A percentile compares a stretch with the other conserved stretches of the same genome.
phyloP scores from a whole-genome alignment of 106 monocot species.

The Gastrodia elata region DNA sequence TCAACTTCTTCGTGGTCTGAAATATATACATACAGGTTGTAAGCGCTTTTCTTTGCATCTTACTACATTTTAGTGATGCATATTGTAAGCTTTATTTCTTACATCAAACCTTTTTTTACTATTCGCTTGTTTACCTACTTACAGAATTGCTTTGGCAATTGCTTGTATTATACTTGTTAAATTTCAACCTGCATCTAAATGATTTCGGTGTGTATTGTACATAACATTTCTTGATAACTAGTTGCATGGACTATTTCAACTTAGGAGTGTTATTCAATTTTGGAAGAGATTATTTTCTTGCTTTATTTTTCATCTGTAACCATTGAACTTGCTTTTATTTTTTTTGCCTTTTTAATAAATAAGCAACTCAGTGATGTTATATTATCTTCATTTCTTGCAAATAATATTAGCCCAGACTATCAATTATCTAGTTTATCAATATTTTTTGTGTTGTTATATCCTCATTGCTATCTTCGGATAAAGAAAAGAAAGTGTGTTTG shows the following conservation, averaged over 20 bases:
- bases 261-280: too few species aligned
- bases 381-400: neutral
- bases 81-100: neutral
- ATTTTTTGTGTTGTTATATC: neutral
- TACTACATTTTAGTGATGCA: neutral
- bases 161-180: too few species aligned
- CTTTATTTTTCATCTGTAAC: neutral
- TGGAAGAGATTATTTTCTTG: too few species aligned
- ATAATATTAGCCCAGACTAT: neutral
- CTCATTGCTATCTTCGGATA: too few species aligned
- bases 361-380: neutral
- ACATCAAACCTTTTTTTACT: neutral
- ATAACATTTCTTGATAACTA: too few species aligned
- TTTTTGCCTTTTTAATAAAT: neutral
- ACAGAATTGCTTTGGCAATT: too few species aligned
- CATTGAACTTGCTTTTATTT: neutral
- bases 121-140: neutral
- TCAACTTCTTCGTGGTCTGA: conserved; percentile 63
- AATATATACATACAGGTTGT: conserved; percentile 71
- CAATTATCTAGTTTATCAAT: neutral
- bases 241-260: too few species aligned
- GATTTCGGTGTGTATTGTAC: too few species aligned
- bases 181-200: too few species aligned
- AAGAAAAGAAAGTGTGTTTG: too few species aligned
- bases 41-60: neutral